Evolutionary conservation across 163 green algal species (phyloP).

Genomic region (Scenedesmus sp.): DNA sequence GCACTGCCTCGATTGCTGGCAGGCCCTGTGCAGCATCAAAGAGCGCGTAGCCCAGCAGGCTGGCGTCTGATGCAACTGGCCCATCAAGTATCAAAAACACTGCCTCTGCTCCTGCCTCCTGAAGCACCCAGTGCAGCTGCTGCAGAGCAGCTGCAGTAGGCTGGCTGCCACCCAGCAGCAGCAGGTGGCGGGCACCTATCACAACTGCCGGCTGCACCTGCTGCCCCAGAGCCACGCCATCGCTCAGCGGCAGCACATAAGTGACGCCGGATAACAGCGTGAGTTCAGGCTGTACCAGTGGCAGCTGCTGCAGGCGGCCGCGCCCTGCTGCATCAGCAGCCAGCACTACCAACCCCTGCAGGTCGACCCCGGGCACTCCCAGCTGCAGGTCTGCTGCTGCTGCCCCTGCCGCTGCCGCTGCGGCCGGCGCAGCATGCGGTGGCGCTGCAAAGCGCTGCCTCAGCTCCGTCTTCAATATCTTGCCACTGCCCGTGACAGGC

Average conservation of each 20-base stretch:
- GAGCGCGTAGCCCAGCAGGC: constrained; percentile 58
- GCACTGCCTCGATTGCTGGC: not conserved
- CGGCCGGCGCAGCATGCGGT: not conserved
- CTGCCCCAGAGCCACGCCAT: not conserved
- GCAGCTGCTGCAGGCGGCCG: constrained; percentile 39
- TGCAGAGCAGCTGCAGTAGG: not conserved
- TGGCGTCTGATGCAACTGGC: not conserved
- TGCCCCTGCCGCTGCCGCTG: not conserved
- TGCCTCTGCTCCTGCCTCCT: not conserved
- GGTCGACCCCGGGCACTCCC: not conserved
- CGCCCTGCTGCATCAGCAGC: not conserved
- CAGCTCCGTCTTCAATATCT: constrained; percentile 90
- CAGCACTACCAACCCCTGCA: not conserved
- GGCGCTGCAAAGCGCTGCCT: constrained; percentile 58
- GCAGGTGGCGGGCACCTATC: constrained; percentile 17
- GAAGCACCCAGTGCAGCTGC: not conserved
- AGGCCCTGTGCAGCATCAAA: constrained; percentile 36
- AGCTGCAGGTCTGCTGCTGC: constrained; percentile 5
- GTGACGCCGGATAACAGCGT: constrained; percentile 2
- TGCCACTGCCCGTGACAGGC: constrained; percentile 89
- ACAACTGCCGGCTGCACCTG: not conserved
- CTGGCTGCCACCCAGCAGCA: constrained; percentile 47
- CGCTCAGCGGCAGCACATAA: constrained; percentile 37
- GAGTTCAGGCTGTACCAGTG: constrained; percentile 41
- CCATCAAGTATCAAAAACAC: constrained; percentile 14